Evolutionary conservation across 495 filamentous ascomycete species (phyloP).

Genomic region (Mytilinidion resinicola): DNA sequence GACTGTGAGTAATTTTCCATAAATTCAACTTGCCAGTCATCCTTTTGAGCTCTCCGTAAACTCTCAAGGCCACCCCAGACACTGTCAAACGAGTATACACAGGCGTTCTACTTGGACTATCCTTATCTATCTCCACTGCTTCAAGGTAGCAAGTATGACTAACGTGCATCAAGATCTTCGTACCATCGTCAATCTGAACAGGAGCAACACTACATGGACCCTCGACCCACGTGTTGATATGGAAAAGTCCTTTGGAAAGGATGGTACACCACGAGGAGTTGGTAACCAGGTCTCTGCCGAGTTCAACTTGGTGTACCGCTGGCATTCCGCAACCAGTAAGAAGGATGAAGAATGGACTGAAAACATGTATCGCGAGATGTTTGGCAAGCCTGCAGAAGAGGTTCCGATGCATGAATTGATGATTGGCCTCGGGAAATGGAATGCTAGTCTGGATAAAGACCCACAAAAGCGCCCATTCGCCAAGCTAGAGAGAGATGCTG

Average conservation of each 20-base stretch:
- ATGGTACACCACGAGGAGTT: constrained; percentile 34
- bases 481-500: constrained; percentile 47
- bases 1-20: constrained; percentile 21
- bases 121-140: too few species aligned
- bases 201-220: constrained; percentile 37
- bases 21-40: too few species aligned
- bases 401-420: constrained; percentile 53
- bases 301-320: constrained; percentile 70
- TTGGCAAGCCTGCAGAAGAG: constrained; percentile 50
- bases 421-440: constrained; percentile 54
- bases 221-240: constrained; percentile 39
- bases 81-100: too few species aligned
- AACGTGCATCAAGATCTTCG: constrained; percentile 26
- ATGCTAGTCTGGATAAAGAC: constrained; percentile 51
- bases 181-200: constrained; percentile 40
- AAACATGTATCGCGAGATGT: constrained; percentile 56
- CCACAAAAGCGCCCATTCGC: constrained; percentile 60
- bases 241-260: constrained; percentile 25
- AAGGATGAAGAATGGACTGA: constrained; percentile 72
- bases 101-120: too few species aligned
- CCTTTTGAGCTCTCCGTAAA: too few species aligned
- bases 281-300: constrained; percentile 68
- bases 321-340: constrained; percentile 70
- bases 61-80: too few species aligned
- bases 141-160: too few species aligned